These are phyloP conservation scores for Phaeosphaeria sp. DNA, from an alignment of 2,329 filamentous ascomycete species.

Conservation along the genomic window DNA sequence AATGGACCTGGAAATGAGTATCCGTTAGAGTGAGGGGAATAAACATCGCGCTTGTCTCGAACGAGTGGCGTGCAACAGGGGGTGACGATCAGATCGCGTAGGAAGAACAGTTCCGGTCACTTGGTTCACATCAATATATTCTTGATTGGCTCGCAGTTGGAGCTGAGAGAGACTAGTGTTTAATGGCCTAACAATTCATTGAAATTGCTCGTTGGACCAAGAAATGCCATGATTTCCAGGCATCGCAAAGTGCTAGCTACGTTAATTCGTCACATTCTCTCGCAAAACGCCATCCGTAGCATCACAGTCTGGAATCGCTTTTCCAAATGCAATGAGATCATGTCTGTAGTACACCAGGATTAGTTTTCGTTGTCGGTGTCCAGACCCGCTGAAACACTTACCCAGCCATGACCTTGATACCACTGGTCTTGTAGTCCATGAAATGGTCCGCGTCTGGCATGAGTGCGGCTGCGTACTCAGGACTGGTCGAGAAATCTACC, in stretches of 20 bases:
- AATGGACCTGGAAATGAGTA: conserved; percentile 3
- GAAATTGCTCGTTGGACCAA: not conserved
- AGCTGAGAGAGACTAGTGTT: not conserved
- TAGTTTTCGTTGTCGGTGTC: not conserved
- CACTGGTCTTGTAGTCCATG: conserved; percentile 29
- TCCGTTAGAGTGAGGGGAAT: conserved; percentile 4
- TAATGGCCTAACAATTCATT: not conserved
- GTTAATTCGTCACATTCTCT: not conserved
- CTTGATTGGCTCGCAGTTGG: not conserved
- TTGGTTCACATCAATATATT: not conserved
- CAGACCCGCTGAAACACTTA: not conserved
- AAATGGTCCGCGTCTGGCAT: conserved; percentile 35
- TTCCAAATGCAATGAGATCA: conserved; percentile 33
- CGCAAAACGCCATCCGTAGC: conserved; percentile 28
- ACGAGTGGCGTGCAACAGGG: not conserved
- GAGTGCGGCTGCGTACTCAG: conserved; percentile 28
- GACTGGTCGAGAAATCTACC: conserved; percentile 26
- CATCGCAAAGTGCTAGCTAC: not conserved
- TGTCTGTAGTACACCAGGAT: conserved; percentile 9
- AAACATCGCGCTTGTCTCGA: not conserved
- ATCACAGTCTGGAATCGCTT: conserved; percentile 32
- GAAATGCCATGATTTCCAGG: not conserved
- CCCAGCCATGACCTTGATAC: conserved; percentile 38
- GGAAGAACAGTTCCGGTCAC: not conserved
- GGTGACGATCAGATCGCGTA: not conserved